Base-by-base conservation (phyloP, 768 basidiomycete species). In the Podaxis sp. region DNA sequence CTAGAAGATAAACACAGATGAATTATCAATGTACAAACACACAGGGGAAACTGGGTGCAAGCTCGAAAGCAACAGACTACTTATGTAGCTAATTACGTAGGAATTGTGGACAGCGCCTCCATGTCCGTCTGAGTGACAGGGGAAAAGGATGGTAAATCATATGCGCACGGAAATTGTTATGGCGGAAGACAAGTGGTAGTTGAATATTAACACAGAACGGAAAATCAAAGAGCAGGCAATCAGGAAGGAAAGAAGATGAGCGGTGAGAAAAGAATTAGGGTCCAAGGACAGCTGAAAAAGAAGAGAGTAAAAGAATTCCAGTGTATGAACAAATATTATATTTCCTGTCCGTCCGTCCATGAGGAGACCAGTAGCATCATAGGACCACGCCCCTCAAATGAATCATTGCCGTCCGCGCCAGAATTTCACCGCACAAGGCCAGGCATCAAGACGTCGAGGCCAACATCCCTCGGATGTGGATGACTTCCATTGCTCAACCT, bases 251-350 rank as follows among this genome's bases (percentile, higher is more conserved):
- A 32, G 32, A 32, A 32, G 32, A 32, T 32, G 32, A 32, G 32
- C 32, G 16, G n/a, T 44, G 47, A 23, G 23, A 48, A 42, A 40
- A 32, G 21, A 48, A 48, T 59, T 52, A 52, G 28, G 21, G 38
- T 52, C 50, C 38, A 53, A 59, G 40, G 50, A 59, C 28, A 44
- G 38, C 38, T n/a, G 38, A 32, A 52, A 46, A 44, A n/a, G n/a
- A 35, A 52, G 27, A 50, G 32, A 32, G 32, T 27, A 6, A 50
- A 48, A 57, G 7, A 36, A n/a, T 21, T 21, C 21, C 23, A 53
- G 50, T 52, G 40, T 52, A 60, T 53, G 52, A 61, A 28, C 53
- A 16, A 37, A 42, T 59, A 59, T 42, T 14, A 61, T 54, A 40
- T 21, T 44, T 50, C 9, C 37, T 46, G 28, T 60, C 59, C 59